These are phyloP conservation scores for Penicillium pancosmium DNA, from an alignment of 495 filamentous ascomycete genomes.

Conservation along the genomic window DNA sequence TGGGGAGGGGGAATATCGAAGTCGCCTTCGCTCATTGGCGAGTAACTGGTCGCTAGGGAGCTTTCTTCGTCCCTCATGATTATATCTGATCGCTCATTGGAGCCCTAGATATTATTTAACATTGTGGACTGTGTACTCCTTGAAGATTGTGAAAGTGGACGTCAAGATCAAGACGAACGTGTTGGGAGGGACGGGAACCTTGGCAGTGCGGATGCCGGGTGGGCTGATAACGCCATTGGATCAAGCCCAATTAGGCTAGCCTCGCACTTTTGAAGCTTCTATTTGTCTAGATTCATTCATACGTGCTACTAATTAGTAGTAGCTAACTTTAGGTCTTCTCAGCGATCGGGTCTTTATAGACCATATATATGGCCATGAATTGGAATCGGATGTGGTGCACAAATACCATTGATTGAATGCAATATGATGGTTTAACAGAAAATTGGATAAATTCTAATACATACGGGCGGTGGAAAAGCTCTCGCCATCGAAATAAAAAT, in stretches of 20 bases:
- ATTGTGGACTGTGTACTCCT: no score
- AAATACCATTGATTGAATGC: not conserved
- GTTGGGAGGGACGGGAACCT: not conserved
- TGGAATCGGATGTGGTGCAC: no score
- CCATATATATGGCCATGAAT: no score
- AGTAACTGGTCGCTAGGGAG: not conserved
- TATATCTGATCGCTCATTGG: not conserved
- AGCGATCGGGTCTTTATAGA: no score
- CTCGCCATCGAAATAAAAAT: conserved; percentile 24
- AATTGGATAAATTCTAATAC: conserved; percentile 27
- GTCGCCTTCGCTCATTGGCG: not conserved
- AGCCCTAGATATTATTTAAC: not conserved
- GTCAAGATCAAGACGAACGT: not conserved
- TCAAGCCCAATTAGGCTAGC: not conserved
- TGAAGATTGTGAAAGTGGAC: not conserved
- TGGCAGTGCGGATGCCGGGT: conserved; percentile 1
- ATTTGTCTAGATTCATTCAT: no score
- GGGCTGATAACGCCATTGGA: conserved; percentile 4
- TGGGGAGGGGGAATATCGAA: not conserved
- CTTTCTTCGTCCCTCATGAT: not conserved
- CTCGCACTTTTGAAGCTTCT: no score
- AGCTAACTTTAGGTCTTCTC: no score
- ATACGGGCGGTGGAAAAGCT: conserved; percentile 12
- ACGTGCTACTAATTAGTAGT: no score
- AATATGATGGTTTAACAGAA: conserved; percentile 4